phyloP scores from a whole-genome alignment of 768 basidiomycete genomes.

The Fomitopsis serialis region DNA sequence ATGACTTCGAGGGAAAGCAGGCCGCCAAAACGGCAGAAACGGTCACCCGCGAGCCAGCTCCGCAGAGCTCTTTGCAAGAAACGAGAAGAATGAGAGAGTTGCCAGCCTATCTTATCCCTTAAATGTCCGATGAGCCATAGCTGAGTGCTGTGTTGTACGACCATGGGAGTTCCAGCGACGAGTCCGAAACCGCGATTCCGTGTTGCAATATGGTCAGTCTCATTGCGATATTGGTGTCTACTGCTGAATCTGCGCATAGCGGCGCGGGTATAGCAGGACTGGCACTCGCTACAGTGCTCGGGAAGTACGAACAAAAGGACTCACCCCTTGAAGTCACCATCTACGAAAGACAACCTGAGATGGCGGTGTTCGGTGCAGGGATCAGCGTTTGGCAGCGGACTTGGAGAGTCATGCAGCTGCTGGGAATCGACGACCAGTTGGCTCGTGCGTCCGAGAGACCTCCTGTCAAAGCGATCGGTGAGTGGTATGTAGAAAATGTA shows the following conservation, averaged over 20 bases:
- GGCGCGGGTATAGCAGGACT: slow-evolving; percentile 38
- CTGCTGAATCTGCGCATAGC: neutral
- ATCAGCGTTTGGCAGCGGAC: slow-evolving; percentile 42
- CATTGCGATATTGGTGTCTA: neutral
- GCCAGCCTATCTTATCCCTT: neutral
- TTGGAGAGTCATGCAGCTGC: slow-evolving; percentile 37
- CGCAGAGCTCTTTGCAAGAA: too few species aligned
- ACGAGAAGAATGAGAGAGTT: neutral
- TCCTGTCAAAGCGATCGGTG: neutral
- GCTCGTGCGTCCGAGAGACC: neutral
- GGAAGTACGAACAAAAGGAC: slow-evolving; percentile 29
- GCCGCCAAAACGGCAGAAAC: too few species aligned
- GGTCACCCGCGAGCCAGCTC: too few species aligned
- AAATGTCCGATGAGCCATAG: neutral
- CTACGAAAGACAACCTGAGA: slow-evolving; percentile 40
- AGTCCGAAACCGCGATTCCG: slow-evolving; percentile 19
- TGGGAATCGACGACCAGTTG: slow-evolving; percentile 30
- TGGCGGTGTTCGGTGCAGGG: slow-evolving; percentile 37
- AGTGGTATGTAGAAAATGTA: neutral
- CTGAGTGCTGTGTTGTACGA: neutral
- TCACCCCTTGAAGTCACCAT: slow-evolving; percentile 26
- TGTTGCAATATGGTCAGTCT: neutral
- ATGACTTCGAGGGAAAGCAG: too few species aligned
- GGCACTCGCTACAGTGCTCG: slow-evolving; percentile 35
- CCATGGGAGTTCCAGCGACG: neutral